These are phyloP conservation scores for Monarda citriodora DNA, from an alignment of 305 asterid genomes.

Conservation along the genomic window DNA sequence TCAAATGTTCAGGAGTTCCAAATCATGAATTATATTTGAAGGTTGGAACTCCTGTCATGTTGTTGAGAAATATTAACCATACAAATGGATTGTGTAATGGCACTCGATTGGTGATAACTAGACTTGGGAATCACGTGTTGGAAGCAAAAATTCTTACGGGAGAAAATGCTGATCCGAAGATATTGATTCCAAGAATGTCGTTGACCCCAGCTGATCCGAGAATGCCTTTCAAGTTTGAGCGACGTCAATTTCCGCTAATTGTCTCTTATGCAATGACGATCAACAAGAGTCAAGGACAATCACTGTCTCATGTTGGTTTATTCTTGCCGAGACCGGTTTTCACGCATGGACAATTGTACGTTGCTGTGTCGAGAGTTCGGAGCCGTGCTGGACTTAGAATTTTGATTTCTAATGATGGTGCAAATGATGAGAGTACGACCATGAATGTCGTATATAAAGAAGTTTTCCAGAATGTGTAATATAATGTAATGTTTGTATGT, in stretches of 20 bases:
- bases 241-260: neutral
- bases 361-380: neutral
- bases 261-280: neutral
- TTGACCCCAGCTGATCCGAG: neutral
- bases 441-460: too few species aligned
- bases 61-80: neutral
- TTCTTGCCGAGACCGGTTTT: neutral
- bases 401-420: neutral
- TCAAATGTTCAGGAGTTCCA: neutral
- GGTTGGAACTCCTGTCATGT: neutral
- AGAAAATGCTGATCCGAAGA: neutral
- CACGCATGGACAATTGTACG: neutral
- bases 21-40: neutral
- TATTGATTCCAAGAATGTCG: neutral
- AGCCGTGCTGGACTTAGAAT: neutral
- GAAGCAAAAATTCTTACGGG: neutral
- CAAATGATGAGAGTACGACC: too few species aligned
- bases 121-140: neutral
- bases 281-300: neutral
- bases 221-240: neutral
- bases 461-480: too few species aligned
- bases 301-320: neutral
- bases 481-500: too few species aligned
- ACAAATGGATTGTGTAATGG: neutral
- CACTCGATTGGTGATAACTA: neutral